Base-by-base conservation (phyloP, 768 basidiomycete species). In the Neoboletus subvelutipes region DNA sequence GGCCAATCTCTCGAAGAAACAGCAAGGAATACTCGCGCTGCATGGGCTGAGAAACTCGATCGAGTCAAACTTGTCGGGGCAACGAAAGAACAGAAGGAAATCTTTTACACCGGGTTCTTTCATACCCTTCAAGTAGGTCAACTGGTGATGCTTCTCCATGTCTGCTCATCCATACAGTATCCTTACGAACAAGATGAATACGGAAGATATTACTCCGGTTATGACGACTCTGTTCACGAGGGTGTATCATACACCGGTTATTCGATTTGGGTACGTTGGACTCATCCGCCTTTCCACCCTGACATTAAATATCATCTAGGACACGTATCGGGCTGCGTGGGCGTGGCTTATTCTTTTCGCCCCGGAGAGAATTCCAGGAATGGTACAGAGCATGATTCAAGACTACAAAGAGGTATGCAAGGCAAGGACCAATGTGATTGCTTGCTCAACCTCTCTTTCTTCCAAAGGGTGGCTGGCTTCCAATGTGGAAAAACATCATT, bases 401-500 rank as follows among this genome's bases (percentile, higher is more conserved):
- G 90, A 92, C 66, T 94, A 85, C 61, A 71, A 78, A 57, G 80
- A 90, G 77, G 87, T 84, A 54, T 45, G 11, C 5, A 34, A 18
- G 4, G 13, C 29, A 28, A n/a, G 6, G n/a, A 15, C 18, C 8
- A 2, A 18, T 36, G 2, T 6, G 39, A 37, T 48, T 2, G 6
- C n/a, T 46, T 45, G 37, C 51, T 57, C 7, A 59, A 53, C 33
- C 7, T 17, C 10, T 6, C 17, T 51, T 52, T 45, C 3, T 17
- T 26, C 45, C 36, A 9, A 61, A 79, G 84, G 82, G 88, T 17
- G 91, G 91, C 4, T 90, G 90, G 88, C 73, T 93, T 37, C 91
- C 91, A 0, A 92, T 92, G 90, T 93, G 91, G 91, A 92, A 92
- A 73, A 92, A 92, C 58, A 80, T 92, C 15, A 82, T 88, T 26